Percentiles rank a stretch among this genome's conserved stretches.
Evolutionary conservation across 2,329 filamentous ascomycete species (phyloP).

Genomic region (Exophiala mesophila): DNA sequence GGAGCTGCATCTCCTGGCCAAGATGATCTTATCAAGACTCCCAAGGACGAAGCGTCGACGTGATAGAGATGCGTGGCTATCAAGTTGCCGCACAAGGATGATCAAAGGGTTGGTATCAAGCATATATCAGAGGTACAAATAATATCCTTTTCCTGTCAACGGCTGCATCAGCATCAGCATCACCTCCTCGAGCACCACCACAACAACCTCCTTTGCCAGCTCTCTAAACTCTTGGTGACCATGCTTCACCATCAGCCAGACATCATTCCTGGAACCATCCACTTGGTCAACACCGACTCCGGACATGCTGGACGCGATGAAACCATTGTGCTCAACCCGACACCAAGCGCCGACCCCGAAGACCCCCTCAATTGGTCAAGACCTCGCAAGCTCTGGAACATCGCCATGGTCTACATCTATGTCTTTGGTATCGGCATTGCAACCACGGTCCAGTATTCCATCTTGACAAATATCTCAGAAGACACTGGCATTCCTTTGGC

Average conservation of each 20-base stretch:
- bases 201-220: too few species aligned
- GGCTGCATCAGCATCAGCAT: too few species aligned
- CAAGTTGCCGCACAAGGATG: too few species aligned
- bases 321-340: constrained; percentile 30
- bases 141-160: too few species aligned
- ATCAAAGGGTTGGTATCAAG: too few species aligned
- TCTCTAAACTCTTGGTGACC: too few species aligned
- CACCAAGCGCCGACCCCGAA: constrained; percentile 35
- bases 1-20: too few species aligned
- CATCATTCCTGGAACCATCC: constrained; percentile 17
- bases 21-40: too few species aligned
- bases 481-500: constrained; percentile 39
- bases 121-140: too few species aligned
- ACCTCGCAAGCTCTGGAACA: constrained; percentile 31
- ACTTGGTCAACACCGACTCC: constrained; percentile 13
- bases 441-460: constrained; percentile 30
- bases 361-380: constrained; percentile 36
- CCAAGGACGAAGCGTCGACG: too few species aligned
- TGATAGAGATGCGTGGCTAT: too few species aligned
- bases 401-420: constrained; percentile 33
- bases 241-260: constrained; percentile 8
- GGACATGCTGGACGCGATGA: not conserved
- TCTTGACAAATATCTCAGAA: constrained; percentile 35
- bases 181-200: too few species aligned
- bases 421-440: constrained; percentile 30